These are phyloP conservation scores for Solanum aculeatissimum DNA, from an alignment of 305 asterid genomes.

Conservation along the genomic window DNA sequence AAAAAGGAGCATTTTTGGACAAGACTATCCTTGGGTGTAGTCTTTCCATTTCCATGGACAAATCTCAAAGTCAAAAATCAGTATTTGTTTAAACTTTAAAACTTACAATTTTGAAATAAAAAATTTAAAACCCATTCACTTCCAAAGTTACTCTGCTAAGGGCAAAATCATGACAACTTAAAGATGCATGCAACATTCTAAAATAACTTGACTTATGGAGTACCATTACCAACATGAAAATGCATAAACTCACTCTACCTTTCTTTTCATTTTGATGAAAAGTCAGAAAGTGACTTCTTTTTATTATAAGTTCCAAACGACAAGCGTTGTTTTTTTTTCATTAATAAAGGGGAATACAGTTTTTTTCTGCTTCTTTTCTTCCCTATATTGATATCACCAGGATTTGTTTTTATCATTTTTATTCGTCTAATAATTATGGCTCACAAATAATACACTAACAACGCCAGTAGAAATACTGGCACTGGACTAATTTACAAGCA, in stretches of 20 bases:
- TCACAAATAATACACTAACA: neutral
- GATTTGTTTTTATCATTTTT: neutral
- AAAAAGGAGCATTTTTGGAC: neutral
- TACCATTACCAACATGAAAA: neutral
- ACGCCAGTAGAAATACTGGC: neutral
- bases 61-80: neutral
- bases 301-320: neutral
- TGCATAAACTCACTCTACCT: neutral
- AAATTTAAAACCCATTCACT: neutral
- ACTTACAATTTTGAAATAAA: neutral
- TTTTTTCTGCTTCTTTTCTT: neutral
- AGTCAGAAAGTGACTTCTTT: neutral
- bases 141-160: too few relatives aligned
- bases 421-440: neutral
- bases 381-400: neutral
- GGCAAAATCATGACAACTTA: neutral
- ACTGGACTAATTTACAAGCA: constrained; percentile 13
- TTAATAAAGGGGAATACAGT: neutral
- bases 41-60: neutral
- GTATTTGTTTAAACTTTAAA: neutral
- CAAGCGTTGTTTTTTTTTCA: neutral
- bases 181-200: neutral
- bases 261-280: neutral
- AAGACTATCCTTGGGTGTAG: too few relatives aligned
- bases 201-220: neutral